A percentile compares a stretch with the other conserved stretches of the same genome.
Conservation (phyloP, 805 yeast species). For the Metschnikowia koreensis region DNA sequence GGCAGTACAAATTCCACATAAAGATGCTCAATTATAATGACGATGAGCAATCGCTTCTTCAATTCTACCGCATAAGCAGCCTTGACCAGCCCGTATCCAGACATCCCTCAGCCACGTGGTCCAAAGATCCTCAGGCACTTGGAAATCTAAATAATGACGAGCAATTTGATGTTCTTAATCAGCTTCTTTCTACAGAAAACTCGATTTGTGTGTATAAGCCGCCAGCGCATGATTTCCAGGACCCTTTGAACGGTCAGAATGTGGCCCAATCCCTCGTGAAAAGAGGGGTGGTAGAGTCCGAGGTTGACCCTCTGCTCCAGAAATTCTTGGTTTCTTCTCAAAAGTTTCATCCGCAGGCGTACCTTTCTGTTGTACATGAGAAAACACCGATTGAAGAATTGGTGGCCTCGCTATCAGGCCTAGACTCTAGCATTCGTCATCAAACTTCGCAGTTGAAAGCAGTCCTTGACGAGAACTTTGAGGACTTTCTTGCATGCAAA, state of each 20-base stretch:
- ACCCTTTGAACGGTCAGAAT: conserved; percentile 34
- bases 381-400: conserved; percentile 39
- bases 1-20: neutral
- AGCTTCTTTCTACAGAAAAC: conserved; percentile 21
- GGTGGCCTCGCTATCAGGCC: conserved; percentile 25
- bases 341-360: conserved; percentile 35
- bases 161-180: conserved; percentile 31
- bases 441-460: conserved; percentile 37
- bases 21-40: conserved; percentile 34
- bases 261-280: conserved; percentile 27
- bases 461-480: conserved; percentile 37
- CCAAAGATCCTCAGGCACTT: conserved; percentile 21
- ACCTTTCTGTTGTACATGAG: conserved; percentile 35
- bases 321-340: conserved; percentile 37
- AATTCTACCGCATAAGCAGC: conserved; percentile 30
- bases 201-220: conserved; percentile 11
- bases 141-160: conserved; percentile 25
- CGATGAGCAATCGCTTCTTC: conserved; percentile 25
- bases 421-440: conserved; percentile 33
- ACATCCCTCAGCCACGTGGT: conserved; percentile 5
- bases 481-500: conserved; percentile 37
- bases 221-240: conserved; percentile 27
- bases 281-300: conserved; percentile 24
- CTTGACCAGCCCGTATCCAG: conserved; percentile 24
- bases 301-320: conserved; percentile 30